phyloP scores from a whole-genome alignment of 495 filamentous ascomycete genomes.

The Aspergillus diversus region DNA sequence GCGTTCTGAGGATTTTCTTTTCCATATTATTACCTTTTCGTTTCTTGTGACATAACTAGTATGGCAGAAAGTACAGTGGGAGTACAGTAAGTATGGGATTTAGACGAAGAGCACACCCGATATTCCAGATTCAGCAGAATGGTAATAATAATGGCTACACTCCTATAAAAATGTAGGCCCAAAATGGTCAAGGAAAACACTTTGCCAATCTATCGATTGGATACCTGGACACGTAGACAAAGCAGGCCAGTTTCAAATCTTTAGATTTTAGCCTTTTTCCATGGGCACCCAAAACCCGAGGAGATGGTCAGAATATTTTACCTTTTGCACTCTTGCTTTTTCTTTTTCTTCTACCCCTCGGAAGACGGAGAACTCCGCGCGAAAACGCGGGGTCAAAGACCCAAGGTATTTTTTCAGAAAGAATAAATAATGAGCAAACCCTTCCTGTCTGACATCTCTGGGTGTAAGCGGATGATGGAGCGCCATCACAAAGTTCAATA shows the following conservation, averaged over 20 bases:
- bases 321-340: not conserved
- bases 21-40: constrained; percentile 11
- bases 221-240: not conserved
- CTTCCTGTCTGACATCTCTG: not conserved
- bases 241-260: not conserved
- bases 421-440: no score
- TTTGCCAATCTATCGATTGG: not conserved
- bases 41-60: constrained; percentile 34
- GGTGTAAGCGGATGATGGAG: not conserved
- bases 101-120: not conserved
- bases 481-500: not conserved
- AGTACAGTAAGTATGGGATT: constrained; percentile 12
- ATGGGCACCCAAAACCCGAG: not conserved
- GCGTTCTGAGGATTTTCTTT: constrained; percentile 31
- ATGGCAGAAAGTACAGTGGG: no score
- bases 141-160: no score
- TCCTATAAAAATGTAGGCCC: no score
- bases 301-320: not conserved
- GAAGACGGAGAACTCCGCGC: not conserved
- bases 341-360: not conserved
- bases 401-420: no score
- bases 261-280: not conserved
- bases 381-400: not conserved
- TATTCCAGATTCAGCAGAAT: no score
- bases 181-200: not conserved